A percentile compares a stretch with the other conserved stretches of the same genome.
Conservation (phyloP, 2,329 filamentous ascomycete species). For the Exserohilum turcica region DNA sequence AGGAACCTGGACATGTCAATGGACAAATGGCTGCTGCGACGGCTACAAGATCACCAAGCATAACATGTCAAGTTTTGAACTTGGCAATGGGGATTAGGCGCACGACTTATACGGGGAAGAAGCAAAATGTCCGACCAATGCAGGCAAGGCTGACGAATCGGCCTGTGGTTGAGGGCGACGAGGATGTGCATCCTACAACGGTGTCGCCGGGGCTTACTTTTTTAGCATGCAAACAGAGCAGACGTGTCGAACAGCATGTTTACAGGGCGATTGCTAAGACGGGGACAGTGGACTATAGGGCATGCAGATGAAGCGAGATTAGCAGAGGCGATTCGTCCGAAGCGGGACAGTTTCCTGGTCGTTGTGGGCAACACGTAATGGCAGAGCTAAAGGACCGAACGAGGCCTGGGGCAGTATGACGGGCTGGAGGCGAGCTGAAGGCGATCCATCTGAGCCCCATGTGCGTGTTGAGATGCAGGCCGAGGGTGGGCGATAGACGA, state of each 20-base stretch:
- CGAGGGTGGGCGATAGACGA: constrained; percentile 12
- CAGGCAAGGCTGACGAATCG: neutral
- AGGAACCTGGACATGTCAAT: no score
- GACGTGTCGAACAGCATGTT: neutral
- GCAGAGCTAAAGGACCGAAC: neutral
- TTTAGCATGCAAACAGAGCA: neutral
- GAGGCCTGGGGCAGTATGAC: neutral
- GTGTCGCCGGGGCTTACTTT: constrained; percentile 1
- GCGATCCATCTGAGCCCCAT: constrained; percentile 8
- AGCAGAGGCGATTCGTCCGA: neutral
- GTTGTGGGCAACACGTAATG: neutral
- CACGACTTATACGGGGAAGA: constrained; percentile 1
- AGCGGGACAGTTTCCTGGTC: no score
- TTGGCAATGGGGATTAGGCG: neutral
- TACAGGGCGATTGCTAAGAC: constrained; percentile 7
- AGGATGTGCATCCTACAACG: constrained; percentile 5
- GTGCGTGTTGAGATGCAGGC: constrained; percentile 24
- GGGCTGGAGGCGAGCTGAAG: constrained; percentile 4
- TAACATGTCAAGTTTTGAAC: neutral
- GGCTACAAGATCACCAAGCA: neutral
- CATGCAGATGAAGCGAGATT: constrained; percentile 6
- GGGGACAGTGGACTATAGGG: neutral
- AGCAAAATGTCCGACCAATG: constrained; percentile 3
- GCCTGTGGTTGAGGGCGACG: neutral
- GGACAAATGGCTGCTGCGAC: no score